Evolutionary conservation across 192 early-diverging fungal genomes (phyloP), one percentile per base, ranked within the genome.

Genomic region (Diversispora epigaea): DNA sequence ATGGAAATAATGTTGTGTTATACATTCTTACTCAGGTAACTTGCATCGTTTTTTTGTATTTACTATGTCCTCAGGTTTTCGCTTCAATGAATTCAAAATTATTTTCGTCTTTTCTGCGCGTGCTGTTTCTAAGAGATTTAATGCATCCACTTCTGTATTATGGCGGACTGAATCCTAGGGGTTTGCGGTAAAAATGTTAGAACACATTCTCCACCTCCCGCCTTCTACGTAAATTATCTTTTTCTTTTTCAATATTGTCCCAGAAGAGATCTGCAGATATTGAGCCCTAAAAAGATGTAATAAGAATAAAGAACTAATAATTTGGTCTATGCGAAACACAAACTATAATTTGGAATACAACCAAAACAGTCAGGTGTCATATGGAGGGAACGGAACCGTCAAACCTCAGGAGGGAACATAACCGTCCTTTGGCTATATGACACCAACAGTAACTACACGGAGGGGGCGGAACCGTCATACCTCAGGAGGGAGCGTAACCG

Each of bases 241-340:
- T 62, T 4, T 60, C 58, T 60, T 60, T 60, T 60, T 60, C 22
- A 62, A 62, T 41, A 10, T 60, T 25, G 60, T 62, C 19, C 60
- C 25, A 62, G 32, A 62, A 62, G 9, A 7, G 4, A 40, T 40
- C 39, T 62, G 60, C 25, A 62, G 21, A 39, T 15, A 12, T 14
- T 11, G 60, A 11, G 32, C 12, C 15, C 60, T 62, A 62, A 62
- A 62, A 62, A 62, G n/a, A n/a, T 62, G 39, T 39, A 11, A 62
- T 62, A 52, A 9, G 49, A 4, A 62, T 22, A 41, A 40, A 12
- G 32, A 62, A 60, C 57, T 60, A 32, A 62, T 62, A 60, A 60
- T 60, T 60, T 60, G 25, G 2, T 11, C 58, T 60, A 60, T 60
- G 58, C 58, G 25, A 21, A 19, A 3, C 56, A 21, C 21, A 58